Base-by-base conservation (phyloP, 148 eudicot species). In the Amaranthus hypochondriacus region DNA sequence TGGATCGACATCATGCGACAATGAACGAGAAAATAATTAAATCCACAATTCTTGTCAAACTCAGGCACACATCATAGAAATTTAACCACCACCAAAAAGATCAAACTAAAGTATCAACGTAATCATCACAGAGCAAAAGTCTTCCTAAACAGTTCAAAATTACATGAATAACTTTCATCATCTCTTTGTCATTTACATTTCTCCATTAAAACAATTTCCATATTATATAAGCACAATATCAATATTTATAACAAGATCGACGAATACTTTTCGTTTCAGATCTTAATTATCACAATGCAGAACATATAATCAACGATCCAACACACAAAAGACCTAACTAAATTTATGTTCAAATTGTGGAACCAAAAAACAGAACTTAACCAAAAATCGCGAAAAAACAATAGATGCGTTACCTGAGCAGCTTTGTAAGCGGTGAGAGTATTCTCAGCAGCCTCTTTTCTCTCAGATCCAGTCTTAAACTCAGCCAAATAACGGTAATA, bases 341-440 rank as follows among this genome's bases (percentile, higher is more conserved):
- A 62, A 11, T 62, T 4, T 62, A 44, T 7, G 6, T 4, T 60
- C 63, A 60, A 18, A 7, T 60, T 44, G 44, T 5, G 9, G 8
- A 59, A 21, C 39, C 62, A n/a, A 58, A n/a, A 46, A 4, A 5
- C 53, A 47, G 12, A 7, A 18, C 6, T 1, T 11, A 18, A 11
- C 0, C 12, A 57, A 80, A 4, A 62, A 15, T 59, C 11, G 5
- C 52, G 48, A 61, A 8, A 4, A 3, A 50, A 62, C 2, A 18
- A 15, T 4, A 54, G 15, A 12, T 4, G 15, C 6, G 3, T 10
- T 43, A 88, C 92, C 92, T 88, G 92, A 75, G 79, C 78, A 9
- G 78, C 44, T 67, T 75, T 80, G 76, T 80, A 80, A 11, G 79
- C 74, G 7, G 79, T 70, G 18, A 80, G 75, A 51, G 82, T 75